Evolutionary conservation across 2,329 filamentous ascomycete species (phyloP).

Genomic region (Ophiobolus disseminans): DNA sequence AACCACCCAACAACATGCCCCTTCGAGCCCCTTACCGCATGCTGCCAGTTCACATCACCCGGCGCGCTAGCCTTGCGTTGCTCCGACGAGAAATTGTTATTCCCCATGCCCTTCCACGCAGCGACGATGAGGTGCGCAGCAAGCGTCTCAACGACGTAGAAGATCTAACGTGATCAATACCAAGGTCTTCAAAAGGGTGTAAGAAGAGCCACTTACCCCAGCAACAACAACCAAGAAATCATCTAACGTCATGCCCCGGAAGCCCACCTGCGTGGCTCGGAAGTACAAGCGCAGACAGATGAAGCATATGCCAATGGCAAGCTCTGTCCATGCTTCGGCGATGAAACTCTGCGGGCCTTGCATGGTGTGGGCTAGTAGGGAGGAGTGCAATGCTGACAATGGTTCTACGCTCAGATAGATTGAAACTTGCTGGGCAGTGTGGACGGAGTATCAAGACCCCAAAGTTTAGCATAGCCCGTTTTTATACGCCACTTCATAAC

Average conservation of each 20-base stretch:
- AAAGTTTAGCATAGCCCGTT: too few species aligned
- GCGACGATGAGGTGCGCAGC: constrained; percentile 59
- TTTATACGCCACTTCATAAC: too few species aligned
- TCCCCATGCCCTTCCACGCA: constrained; percentile 2
- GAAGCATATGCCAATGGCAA: constrained; percentile 46
- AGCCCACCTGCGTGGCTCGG: constrained; percentile 58
- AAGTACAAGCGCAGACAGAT: constrained; percentile 61
- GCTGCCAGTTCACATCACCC: constrained; percentile 54
- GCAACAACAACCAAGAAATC: constrained; percentile 66
- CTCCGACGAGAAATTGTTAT: constrained; percentile 56
- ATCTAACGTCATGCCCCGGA: constrained; percentile 61
- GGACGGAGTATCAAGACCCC: too few species aligned
- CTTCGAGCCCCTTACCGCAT: constrained; percentile 62
- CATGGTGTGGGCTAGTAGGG: too few species aligned
- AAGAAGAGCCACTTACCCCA: constrained; percentile 50
- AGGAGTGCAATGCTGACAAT: too few species aligned
- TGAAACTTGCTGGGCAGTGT: too few species aligned
- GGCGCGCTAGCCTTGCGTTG: constrained; percentile 56
- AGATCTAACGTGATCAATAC: constrained; percentile 43
- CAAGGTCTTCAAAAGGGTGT: not conserved
- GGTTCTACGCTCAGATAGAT: too few species aligned
- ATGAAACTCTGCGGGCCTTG: constrained; percentile 8
- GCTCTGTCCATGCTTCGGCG: constrained; percentile 14
- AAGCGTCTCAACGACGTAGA: constrained; percentile 59
- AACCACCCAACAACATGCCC: constrained; percentile 63